These are phyloP conservation scores for Nemania abortiva DNA, from an alignment of 2,329 filamentous ascomycete genomes.

Conservation along the genomic window DNA sequence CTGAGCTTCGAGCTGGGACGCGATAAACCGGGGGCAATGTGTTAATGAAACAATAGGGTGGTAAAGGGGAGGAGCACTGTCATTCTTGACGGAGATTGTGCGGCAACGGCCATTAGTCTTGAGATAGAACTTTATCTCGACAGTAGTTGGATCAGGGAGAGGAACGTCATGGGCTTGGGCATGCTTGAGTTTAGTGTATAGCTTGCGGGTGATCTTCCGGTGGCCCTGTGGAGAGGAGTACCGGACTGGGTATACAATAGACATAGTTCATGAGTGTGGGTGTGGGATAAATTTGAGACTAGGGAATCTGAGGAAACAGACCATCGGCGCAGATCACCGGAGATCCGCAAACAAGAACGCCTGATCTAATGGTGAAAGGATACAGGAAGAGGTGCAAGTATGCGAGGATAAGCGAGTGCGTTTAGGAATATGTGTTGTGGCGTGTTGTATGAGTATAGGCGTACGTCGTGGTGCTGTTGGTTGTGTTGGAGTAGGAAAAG, in stretches of 20 bases:
- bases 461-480: neutral
- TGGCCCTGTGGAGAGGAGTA: constrained; percentile 33
- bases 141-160: constrained; percentile 42
- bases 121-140: constrained; percentile 48
- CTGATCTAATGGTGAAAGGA: neutral
- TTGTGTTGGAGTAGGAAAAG: neutral
- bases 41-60: constrained; percentile 21
- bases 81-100: constrained; percentile 29
- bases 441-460: neutral
- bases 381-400: neutral
- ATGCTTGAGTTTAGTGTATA: constrained; percentile 43
- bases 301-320: neutral
- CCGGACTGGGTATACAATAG: constrained; percentile 15
- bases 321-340: constrained; percentile 2
- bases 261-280: constrained; percentile 32
- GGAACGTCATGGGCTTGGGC: constrained; percentile 44
- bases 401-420: neutral
- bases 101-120: constrained; percentile 34
- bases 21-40: constrained; percentile 53
- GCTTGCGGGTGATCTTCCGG: constrained; percentile 35
- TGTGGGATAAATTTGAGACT: constrained; percentile 12
- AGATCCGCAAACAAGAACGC: neutral
- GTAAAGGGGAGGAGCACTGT: neutral
- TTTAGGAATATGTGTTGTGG: neutral
- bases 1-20: constrained; percentile 57